Conservation (phyloP, 129 eudicot species). For the Flaveria sonorensis region DNA sequence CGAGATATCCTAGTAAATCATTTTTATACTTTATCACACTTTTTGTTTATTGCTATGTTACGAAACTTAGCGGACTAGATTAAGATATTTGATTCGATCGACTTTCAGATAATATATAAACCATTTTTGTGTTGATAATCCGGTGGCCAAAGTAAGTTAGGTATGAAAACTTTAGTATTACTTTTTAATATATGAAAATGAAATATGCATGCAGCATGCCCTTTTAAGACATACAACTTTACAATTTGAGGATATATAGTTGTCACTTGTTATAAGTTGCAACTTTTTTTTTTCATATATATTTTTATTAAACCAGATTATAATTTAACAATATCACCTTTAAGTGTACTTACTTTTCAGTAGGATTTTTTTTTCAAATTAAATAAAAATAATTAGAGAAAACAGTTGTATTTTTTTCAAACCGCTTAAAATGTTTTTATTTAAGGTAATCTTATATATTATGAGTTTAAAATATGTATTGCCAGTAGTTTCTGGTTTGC, state of each 20-base stretch:
- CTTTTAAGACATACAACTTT: constrained; percentile 31
- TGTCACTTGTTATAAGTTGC: constrained; percentile 8
- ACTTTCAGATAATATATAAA: background rate
- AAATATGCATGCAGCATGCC: constrained; percentile 29
- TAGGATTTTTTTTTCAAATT: background rate
- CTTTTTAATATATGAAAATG: constrained; percentile 15
- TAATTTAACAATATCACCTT: constrained; percentile 1
- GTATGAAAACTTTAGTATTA: constrained; percentile 11
- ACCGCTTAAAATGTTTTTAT: background rate
- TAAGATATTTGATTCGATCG: constrained; percentile 22
- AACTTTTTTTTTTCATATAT: background rate
- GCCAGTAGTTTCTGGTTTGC: background rate
- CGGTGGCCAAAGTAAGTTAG: constrained; percentile 35
- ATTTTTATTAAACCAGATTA: background rate
- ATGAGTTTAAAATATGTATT: background rate
- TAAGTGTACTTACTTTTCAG: background rate
- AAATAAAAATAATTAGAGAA: background rate
- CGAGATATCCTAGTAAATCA: background rate
- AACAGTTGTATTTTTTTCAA: background rate
- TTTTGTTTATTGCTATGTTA: background rate
- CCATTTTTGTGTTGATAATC: background rate
- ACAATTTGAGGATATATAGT: constrained; percentile 6
- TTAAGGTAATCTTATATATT: background rate
- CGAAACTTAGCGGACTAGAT: background rate
- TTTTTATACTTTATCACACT: background rate